Percentiles rank a stretch among this genome's conserved stretches.
Evolutionary conservation across 1,284 basidiomycete genomes (phyloP).

Genomic region (Trichosporon faecale): DNA sequence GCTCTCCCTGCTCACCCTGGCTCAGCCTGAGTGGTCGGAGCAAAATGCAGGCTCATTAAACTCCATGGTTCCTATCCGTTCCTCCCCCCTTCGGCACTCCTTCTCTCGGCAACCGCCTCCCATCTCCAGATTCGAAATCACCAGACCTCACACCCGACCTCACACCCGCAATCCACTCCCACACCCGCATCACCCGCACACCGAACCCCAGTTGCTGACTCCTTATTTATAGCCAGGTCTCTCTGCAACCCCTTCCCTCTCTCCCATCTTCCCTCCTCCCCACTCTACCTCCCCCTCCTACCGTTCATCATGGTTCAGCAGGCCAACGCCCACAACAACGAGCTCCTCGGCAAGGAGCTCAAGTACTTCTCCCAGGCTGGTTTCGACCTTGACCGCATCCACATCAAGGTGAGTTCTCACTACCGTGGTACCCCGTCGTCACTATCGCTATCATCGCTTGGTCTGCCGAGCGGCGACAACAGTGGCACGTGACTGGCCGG

Average conservation of each 20-base stretch:
- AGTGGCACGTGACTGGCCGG: not conserved
- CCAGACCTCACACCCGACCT: not conserved
- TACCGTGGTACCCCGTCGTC: not conserved
- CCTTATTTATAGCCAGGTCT: constrained; percentile 11
- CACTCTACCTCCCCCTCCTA: not conserved
- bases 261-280: constrained; percentile 15
- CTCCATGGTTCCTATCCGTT: constrained; percentile 8
- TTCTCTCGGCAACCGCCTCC: not conserved
- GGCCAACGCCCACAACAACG: constrained; percentile 43
- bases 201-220: not conserved
- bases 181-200: not conserved
- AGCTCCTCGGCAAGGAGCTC: constrained; percentile 80
- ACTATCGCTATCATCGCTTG: not conserved
- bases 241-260: not conserved
- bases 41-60: constrained; percentile 5
- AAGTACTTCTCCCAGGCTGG: constrained; percentile 99
- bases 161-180: not conserved
- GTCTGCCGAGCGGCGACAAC: not conserved
- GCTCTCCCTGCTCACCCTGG: not conserved
- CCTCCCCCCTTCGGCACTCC: constrained; percentile 10
- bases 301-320: constrained; percentile 37
- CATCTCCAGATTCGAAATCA: constrained; percentile 10
- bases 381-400: constrained; percentile 75
- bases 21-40: not conserved
- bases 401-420: constrained; percentile 50